Base-by-base conservation (phyloP, 257 asterid species). In the Knoxia roxburghii region DNA sequence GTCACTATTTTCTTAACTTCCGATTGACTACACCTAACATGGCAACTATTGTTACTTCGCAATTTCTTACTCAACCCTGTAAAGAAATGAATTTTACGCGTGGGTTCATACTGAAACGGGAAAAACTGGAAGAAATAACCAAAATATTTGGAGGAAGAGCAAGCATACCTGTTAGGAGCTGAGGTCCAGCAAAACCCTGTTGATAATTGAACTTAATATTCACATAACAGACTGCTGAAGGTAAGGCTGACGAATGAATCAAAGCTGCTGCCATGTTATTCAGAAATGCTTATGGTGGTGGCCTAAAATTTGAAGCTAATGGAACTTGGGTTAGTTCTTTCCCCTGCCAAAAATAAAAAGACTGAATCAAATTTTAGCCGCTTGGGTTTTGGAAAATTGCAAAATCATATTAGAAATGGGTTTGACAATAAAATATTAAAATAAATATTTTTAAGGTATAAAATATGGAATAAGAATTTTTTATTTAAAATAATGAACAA, bases 131-230 rank as follows among this genome's bases (percentile, higher is more conserved):
- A 54, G 37, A 55, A 69, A 21, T 40, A 24, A 67, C 64, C n/a
- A 48, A 68, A n/a, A 39, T 59, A 17, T 53, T 20, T 8, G n/a
- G n/a, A 18, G 32, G 63, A 32, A 65, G 23, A 64, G 57, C 18
- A 17, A 46, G 80, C 26, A 74, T 78, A 91, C 96, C 93, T 21
- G 86, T 71, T 54, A 75, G 51, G 67, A 79, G 69, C 12, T 75
- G 81, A 71, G 77, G 72, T 67, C 76, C 70, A 67, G 87, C 58
- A 39, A 60, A 80, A 67, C 24, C 65, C 78, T 57, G 72, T 77
- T 77, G 51, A 48, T 11, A n/a, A 23, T 46, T 48, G 17, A 29
- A 48, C 35, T 46, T 64, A 48, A 79, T 24, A 51, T 49, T 68
- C 69, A 73, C 71, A 72, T 69, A 59, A 32, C 70, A 27, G 21